Base-by-base conservation (phyloP, 805 yeast species). In the Saccharomycopsis microspora region DNA sequence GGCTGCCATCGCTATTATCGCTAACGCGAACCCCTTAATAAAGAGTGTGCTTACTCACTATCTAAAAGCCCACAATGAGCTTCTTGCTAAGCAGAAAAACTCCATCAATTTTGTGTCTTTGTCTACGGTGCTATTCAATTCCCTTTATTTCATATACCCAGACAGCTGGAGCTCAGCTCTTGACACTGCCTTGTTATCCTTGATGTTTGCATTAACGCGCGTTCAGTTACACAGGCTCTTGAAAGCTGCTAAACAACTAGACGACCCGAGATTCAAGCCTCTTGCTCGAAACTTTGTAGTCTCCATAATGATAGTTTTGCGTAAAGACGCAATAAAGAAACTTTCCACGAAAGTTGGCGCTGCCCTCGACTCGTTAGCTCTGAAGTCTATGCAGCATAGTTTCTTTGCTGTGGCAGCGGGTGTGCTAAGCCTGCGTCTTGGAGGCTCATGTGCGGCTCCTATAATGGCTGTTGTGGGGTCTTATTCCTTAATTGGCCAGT, bases 101-200 rank as follows among this genome's bases (percentile, higher is more conserved):
- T 33, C 43, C 19, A 37, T 48, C 6, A 48, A 44, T 33, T 48
- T 41, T 27, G 7, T 44, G n/a, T 41, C 48, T 19, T 33, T 48
- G 4, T 42, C 42, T 28, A 28, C 41, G 6, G 35, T 44, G 5
- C 31, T 43, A 10, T 48, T 44, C 39, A 38, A 44, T 30, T 33
- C 44, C 5, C 32, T 49, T 5, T 49, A 45, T 34, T 49, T 38
- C 10, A 31, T 49, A 27, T 45, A 38, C 36, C 52, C 52, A 3
- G 49, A 49, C 37, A 43, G 42, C 9, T 42, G 39, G 33, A 31
- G 31, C 3, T 38, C 19, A 37, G 28, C 7, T 33, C 27, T 49
- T n/a, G 47, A 43, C 11, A 38, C n/a, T 7, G 28, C 39, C 36
- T n/a, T 45, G 11, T n/a, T 42, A 4, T 35, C 27, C 5, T 31